Evolutionary conservation across 2,329 filamentous ascomycete species (phyloP).

Genomic region (Scortechinia acanthostroma): DNA sequence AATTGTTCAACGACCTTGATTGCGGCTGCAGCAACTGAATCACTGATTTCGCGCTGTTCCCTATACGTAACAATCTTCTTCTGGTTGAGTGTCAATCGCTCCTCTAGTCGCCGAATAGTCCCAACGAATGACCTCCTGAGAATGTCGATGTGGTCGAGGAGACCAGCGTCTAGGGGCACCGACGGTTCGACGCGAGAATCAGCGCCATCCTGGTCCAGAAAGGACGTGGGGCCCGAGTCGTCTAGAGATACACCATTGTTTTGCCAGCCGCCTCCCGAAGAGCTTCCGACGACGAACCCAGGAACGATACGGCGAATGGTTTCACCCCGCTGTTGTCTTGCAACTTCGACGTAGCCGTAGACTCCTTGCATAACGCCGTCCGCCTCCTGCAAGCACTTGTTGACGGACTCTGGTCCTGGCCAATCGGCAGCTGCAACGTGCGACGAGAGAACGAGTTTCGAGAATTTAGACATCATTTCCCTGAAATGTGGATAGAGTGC

Average conservation of each 20-base stretch:
- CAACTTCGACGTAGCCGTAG: constrained; percentile 92
- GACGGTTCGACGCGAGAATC: constrained; percentile 54
- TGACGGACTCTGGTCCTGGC: constrained; percentile 84
- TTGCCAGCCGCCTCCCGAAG: constrained; percentile 80
- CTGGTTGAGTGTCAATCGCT: neutral
- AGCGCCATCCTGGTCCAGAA: constrained; percentile 76
- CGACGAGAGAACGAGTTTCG: constrained; percentile 95
- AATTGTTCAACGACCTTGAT: constrained; percentile 34
- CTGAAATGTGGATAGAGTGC: constrained; percentile 92
- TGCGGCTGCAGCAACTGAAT: neutral
- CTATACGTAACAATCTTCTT: neutral
- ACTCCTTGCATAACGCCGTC: constrained; percentile 91
- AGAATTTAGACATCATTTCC: constrained; percentile 99
- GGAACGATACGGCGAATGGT: constrained; percentile 88
- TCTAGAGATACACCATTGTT: constrained; percentile 59
- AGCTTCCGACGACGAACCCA: constrained; percentile 84
- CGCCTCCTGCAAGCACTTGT: constrained; percentile 92
- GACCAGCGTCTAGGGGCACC: constrained; percentile 64
- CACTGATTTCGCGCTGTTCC: neutral
- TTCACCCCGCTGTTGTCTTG: constrained; percentile 87
- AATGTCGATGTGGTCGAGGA: constrained; percentile 80
- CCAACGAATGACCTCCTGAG: constrained; percentile 57
- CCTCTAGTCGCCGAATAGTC: neutral
- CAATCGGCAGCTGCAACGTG: constrained; percentile 96
- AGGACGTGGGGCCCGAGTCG: constrained; percentile 73